Base-by-base conservation (phyloP, 805 yeast species). In the Candida bentonensis region DNA sequence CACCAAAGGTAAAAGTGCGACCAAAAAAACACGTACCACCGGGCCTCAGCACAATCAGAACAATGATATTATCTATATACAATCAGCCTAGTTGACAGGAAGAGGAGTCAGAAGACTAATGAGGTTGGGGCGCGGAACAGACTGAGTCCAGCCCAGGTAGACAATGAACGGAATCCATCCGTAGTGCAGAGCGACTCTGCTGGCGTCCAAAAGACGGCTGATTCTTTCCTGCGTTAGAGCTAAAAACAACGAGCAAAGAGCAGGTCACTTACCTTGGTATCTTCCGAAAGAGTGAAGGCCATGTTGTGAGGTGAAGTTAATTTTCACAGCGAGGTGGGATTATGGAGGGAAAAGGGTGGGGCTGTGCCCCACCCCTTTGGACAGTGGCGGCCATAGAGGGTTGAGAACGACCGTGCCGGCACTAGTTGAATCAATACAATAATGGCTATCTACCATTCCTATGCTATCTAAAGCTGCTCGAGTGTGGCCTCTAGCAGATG, bases 141-240 rank as follows among this genome's bases (percentile, higher is more conserved):
- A 79, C 54, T 84, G 77, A 46, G 74, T 63, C 87, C 87, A 82
- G 41, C 92, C 98, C 55, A 92, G 69, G 71, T 92, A 92, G 60
- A 92, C 70, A 52, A 92, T 80, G 61, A 92, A 82, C 46, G 98
- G 98, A 57, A 92, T 80, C 85, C 95, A 92, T 41, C 97, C 96
- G 66, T 87, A 92, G 67, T 94, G 98, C 47, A 89, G 83, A 57
- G 82, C 73, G 44, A 85, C 82, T 61, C 86, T 84, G 51, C 95
- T 78, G 55, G 85, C 71, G 55, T 83, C 94, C 53, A 87, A 68
- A 51, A 88, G 68, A 63, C 80, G 85, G 62, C 79, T 67, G 64
- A 92, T 75, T 68, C 97, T 86, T 70, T 92, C 98, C 75, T 82
- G 42, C 23, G 47, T 65, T 44, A 67, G 61, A 55, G 23, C 20